These are phyloP conservation scores for Jamesozyma lodderae DNA, from an alignment of 805 yeast genomes.

Conservation along the genomic window DNA sequence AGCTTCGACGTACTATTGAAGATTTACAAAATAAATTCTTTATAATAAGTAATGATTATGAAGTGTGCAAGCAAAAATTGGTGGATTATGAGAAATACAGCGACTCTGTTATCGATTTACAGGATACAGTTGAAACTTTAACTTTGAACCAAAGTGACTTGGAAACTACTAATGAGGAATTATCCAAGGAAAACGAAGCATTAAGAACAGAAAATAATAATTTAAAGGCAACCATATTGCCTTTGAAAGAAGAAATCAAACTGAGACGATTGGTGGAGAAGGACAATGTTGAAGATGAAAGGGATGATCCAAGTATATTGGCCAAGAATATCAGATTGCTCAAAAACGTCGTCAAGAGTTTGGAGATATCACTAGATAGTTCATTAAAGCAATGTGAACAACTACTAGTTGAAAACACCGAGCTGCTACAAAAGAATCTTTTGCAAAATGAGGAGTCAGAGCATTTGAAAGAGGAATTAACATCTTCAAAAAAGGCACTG, in stretches of 20 bases:
- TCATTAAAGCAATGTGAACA: conserved; percentile 6
- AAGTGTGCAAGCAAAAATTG: conserved; percentile 18
- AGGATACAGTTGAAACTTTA: conserved; percentile 15
- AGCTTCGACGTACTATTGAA: conserved; percentile 30
- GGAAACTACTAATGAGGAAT: conserved; percentile 20
- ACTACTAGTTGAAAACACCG: conserved; percentile 6
- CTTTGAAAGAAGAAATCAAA: conserved; percentile 28
- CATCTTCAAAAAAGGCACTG: conserved; percentile 12
- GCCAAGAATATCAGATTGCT: conserved; percentile 2
- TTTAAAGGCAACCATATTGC: conserved; percentile 29
- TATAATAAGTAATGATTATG: not conserved
- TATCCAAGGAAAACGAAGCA: conserved; percentile 31
- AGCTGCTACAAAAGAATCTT: conserved; percentile 5
- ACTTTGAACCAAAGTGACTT: conserved; percentile 6
- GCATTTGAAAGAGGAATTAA: conserved; percentile 5
- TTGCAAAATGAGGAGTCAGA: not conserved
- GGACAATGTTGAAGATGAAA: conserved; percentile 12
- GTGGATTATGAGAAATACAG: not conserved
- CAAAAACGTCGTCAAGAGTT: conserved; percentile 1
- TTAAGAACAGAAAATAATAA: conserved; percentile 39
- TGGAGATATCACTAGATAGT: conserved; percentile 7
- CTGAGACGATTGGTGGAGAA: conserved; percentile 24
- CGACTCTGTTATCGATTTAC: not conserved
- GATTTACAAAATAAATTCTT: conserved; percentile 41
- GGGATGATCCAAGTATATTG: not conserved